These are phyloP conservation scores for Amaranthus tricolor DNA, from an alignment of 179 eudicot species.

Conservation along the genomic window DNA sequence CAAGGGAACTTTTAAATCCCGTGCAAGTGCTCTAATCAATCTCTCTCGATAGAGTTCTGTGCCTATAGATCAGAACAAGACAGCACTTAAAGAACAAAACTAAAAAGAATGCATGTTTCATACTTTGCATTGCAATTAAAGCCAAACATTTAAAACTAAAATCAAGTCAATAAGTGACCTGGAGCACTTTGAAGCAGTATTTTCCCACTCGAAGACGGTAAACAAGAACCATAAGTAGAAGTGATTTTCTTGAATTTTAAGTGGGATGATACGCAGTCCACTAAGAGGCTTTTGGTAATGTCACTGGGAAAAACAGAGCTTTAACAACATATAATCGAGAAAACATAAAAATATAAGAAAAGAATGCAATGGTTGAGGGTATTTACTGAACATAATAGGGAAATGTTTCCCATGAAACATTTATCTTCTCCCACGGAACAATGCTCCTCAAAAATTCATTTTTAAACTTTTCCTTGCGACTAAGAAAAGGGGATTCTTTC, in stretches of 20 bases:
- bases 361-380: constrained; percentile 11
- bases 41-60: constrained; percentile 96
- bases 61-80: constrained; percentile 39
- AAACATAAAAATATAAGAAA: constrained; percentile 9
- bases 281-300: constrained; percentile 64
- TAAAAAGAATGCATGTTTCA: neutral
- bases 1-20: constrained; percentile 75
- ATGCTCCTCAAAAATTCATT: constrained; percentile 78
- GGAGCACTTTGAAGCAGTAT: constrained; percentile 93
- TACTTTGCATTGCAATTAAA: neutral
- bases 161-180: constrained; percentile 41
- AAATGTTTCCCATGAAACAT: constrained; percentile 88
- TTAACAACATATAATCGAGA: constrained; percentile 14
- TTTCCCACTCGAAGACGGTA: constrained; percentile 79
- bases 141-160: neutral
- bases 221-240: constrained; percentile 63
- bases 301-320: constrained; percentile 47
- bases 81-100: neutral
- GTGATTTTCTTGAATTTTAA: constrained; percentile 62
- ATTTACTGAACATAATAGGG: constrained; percentile 83
- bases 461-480: constrained; percentile 66
- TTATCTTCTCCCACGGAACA: constrained; percentile 89
- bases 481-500: constrained; percentile 82
- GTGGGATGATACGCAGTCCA: constrained; percentile 86
- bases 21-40: constrained; percentile 84